Evolutionary conservation across 306 rosid species (phyloP), one percentile per base, ranked within the genome.

Genomic region (Citrullus amarus): DNA sequence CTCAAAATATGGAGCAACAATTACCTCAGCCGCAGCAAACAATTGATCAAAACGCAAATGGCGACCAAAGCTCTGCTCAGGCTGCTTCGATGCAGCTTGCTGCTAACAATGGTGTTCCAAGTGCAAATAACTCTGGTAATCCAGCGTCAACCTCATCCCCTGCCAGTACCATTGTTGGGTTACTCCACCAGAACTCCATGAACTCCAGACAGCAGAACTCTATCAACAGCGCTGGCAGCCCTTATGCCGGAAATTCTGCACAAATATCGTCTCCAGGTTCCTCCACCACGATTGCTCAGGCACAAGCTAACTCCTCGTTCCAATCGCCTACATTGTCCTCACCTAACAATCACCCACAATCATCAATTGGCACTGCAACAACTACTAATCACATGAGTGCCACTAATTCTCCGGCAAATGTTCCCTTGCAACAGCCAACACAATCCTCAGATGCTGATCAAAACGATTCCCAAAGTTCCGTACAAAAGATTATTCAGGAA

Each of bases 151-250:
- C 97, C 76, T 86, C 98, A 39, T 83, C 96, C 60, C 76, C 91
- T 68, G 82, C 96, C 55, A 95, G 97, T 84, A 91, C 99, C 61
- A 95, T 95, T 63, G 99, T 87, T 78, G 98, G 99, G 78, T 90
- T 96, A 81, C 97, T 91, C 65, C 97, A 92, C 82, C 99, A 92
- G 79, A 92, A 96, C 81, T 96, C 99, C 8, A 89, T 96, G 91
- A 92, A 90, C 82, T 87, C 93, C 80, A 86, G 98, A 81, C 98
- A 89, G 69, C 96, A 83, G 74, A 92, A 54, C 92, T 77, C 77
- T 50, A 72, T 72, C 4, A 50, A 15, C 9, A 72, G 28, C 1
- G 25, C 43, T 15, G 87, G 80, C 89, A 91, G 93, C 82, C 93
- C 97, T 6, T 92, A 95, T 65, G 97, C 90, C 16, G 93, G 92